Percentiles rank a stretch among this genome's conserved stretches.
These are phyloP conservation scores for Penicillium rolfsii DNA, from an alignment of 2,329 filamentous ascomycete genomes.

Conservation along the genomic window DNA sequence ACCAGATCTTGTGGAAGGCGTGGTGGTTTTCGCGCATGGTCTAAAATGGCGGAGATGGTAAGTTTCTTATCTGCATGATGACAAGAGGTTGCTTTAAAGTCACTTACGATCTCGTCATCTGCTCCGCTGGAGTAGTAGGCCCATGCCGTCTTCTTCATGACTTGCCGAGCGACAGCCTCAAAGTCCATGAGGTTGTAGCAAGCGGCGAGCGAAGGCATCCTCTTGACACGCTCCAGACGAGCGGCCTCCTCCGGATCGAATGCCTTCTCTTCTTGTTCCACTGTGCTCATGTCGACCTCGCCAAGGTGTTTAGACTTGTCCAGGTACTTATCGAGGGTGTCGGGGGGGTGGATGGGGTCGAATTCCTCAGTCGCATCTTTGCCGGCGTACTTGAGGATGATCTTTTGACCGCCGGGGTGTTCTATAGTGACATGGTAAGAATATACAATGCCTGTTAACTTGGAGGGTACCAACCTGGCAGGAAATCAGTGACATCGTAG, in stretches of 20 bases:
- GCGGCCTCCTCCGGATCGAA: conserved; percentile 72
- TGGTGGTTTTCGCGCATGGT: conserved; percentile 94
- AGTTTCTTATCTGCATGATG: conserved; percentile 5
- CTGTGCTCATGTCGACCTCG: conserved; percentile 83
- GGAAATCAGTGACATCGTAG: conserved; percentile 87
- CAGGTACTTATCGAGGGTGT: conserved; percentile 82
- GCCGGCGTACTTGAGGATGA: conserved; percentile 95
- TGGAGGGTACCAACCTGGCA: conserved; percentile 61
- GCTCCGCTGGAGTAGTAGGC: conserved; percentile 96
- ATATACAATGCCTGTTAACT: neutral
- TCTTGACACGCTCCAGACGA: conserved; percentile 71
- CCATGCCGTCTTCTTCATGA: conserved; percentile 98
- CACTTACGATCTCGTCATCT: conserved; percentile 78
- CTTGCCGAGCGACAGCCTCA: conserved; percentile 82
- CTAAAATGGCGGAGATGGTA: conserved; percentile 46
- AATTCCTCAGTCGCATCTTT: conserved; percentile 93
- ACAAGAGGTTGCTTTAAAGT: too few relatives aligned
- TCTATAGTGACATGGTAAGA: conserved; percentile 52
- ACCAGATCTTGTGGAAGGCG: conserved; percentile 97
- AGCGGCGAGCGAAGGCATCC: conserved; percentile 79
- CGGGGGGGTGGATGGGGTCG: conserved; percentile 85
- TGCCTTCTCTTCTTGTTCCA: conserved; percentile 67
- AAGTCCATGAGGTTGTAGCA: conserved; percentile 97
- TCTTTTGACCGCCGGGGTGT: conserved; percentile 85
- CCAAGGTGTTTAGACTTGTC: conserved; percentile 84